Evolutionary conservation across 352 stramenopile species (phyloP).

Genomic region (Phytopythium litorale): DNA sequence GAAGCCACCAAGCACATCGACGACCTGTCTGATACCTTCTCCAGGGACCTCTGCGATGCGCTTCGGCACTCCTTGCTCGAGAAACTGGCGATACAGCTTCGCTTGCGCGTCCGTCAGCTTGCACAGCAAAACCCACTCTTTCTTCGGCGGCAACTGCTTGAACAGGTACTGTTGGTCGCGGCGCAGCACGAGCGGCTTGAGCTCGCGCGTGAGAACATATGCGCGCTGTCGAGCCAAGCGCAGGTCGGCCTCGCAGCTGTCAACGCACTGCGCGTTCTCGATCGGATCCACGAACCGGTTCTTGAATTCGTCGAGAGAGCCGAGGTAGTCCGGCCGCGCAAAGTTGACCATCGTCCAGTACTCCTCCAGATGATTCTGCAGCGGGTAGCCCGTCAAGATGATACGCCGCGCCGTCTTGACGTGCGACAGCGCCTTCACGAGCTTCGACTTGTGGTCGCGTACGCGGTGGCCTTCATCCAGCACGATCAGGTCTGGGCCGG

Average conservation of each 20-base stretch:
- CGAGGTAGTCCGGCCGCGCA: constrained; percentile 74
- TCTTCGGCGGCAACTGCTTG: constrained; percentile 81
- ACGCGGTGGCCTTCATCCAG: constrained; percentile 89
- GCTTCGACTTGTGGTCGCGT: constrained; percentile 88
- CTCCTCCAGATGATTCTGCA: constrained; percentile 95
- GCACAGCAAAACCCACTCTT: constrained; percentile 86
- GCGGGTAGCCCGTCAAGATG: constrained; percentile 93
- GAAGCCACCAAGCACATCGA: constrained; percentile 82
- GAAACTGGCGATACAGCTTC: constrained; percentile 69
- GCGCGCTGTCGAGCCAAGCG: constrained; percentile 65
- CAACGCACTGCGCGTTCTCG: constrained; percentile 79
- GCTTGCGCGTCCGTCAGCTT: constrained; percentile 76
- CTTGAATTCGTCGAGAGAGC: constrained; percentile 85
- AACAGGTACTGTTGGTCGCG: constrained; percentile 86
- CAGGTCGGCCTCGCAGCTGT: constrained; percentile 71
- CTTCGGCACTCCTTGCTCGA: constrained; percentile 56
- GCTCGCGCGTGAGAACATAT: constrained; percentile 76
- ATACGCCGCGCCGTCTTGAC: constrained; percentile 87
- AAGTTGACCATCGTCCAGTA: constrained; percentile 94
- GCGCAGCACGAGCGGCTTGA: constrained; percentile 81
- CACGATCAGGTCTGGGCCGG: constrained; percentile 83
- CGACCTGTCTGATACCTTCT: constrained; percentile 29
- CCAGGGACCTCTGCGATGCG: constrained; percentile 16
- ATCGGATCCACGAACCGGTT: constrained; percentile 90
- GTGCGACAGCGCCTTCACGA: constrained; percentile 78